A percentile compares a stretch with the other conserved stretches of the same genome.
These are phyloP conservation scores for Solanum chaucha DNA, from an alignment of 257 asterid species.

Conservation along the genomic window DNA sequence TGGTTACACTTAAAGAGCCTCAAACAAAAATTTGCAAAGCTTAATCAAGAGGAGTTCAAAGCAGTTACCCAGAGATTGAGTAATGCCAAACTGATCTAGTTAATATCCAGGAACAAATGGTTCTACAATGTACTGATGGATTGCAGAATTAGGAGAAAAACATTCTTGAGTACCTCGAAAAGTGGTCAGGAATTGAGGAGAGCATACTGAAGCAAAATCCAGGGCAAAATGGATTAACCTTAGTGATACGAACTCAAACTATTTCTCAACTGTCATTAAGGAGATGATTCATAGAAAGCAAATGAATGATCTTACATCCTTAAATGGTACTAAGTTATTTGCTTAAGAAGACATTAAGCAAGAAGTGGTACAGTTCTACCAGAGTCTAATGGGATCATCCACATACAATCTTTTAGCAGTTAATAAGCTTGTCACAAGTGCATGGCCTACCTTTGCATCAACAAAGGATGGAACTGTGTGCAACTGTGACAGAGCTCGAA, in stretches of 20 bases:
- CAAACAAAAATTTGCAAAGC: no score
- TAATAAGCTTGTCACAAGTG: background rate
- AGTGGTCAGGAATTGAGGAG: background rate
- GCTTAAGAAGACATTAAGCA: background rate
- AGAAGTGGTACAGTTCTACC: background rate
- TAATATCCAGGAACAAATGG: no score
- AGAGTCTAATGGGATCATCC: background rate
- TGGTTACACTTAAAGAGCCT: no score
- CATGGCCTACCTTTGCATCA: background rate
- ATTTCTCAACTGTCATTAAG: background rate
- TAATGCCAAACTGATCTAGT: no score
- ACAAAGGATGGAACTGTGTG: background rate
- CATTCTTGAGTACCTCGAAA: background rate
- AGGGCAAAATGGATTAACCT: background rate
- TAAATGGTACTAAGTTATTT: background rate
- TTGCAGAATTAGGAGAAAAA: background rate
- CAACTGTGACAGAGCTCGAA: background rate
- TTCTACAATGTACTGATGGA: background rate
- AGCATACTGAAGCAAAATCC: background rate
- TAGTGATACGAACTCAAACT: background rate
- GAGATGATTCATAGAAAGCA: background rate
- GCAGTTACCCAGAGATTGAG: no score
- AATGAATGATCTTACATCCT: background rate
- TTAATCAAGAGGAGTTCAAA: no score
- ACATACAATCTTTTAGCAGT: rapidly evolving